Conservation (phyloP, 129 eudicot species). For the Tagetes patula region DNA sequence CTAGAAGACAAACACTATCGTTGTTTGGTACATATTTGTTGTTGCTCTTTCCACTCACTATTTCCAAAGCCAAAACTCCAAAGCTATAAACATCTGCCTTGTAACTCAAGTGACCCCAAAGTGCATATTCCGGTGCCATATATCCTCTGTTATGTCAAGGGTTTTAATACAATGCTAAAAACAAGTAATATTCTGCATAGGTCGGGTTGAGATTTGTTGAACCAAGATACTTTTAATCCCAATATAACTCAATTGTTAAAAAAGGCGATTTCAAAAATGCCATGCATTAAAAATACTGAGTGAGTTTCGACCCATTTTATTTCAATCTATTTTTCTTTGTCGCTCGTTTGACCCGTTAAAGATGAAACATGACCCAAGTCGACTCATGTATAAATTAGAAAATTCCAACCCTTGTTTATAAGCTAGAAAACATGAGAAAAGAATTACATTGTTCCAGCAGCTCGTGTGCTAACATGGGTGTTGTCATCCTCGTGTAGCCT, state of each 20-base stretch:
- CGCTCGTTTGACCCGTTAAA: not conserved
- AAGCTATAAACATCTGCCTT: conserved; percentile 58
- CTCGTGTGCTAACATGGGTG: conserved; percentile 51
- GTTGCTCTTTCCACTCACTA: conserved; percentile 51
- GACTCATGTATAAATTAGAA: not conserved
- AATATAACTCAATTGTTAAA: not conserved
- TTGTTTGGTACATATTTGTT: conserved; percentile 36
- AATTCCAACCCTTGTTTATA: not conserved
- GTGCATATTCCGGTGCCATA: conserved; percentile 58
- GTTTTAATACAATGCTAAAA: not conserved
- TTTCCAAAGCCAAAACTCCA: conserved; percentile 50
- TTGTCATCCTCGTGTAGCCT: conserved; percentile 54
- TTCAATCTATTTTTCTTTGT: not conserved
- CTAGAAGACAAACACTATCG: conserved; percentile 47
- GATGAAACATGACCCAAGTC: conserved; percentile 4
- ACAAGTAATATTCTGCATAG: not conserved
- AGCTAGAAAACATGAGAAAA: not conserved
- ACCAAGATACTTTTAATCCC: not conserved
- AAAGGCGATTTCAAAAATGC: not conserved
- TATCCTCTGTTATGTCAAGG: conserved; percentile 37
- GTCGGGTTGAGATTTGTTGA: not conserved
- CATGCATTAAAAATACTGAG: not conserved
- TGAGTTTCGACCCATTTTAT: not conserved
- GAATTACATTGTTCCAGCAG: conserved; percentile 53
- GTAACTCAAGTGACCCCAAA: conserved; percentile 48